A percentile compares a stretch with the other conserved stretches of the same genome.
Conservation (phyloP, 2,329 filamentous ascomycete species). For the Corniculantispora saksenae region DNA sequence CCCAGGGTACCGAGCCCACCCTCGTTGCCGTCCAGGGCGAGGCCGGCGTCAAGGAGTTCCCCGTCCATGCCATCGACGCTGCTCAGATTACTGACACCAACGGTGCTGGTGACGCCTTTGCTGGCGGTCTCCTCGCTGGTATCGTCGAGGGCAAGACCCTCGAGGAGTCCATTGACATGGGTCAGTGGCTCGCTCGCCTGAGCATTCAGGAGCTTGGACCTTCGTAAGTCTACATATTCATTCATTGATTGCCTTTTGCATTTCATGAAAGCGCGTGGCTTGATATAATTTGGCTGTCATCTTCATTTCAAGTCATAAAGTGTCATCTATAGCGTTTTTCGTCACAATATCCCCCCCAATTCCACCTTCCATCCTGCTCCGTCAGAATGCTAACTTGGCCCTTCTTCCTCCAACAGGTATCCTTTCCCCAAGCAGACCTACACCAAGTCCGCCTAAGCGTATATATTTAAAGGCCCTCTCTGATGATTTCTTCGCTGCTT, state of each 20-base stretch:
- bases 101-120: conserved; percentile 95
- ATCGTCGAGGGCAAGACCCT: conserved; percentile 82
- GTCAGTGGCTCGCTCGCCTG: conserved; percentile 92
- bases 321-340: conserved; percentile 9
- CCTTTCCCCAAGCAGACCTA: conserved; percentile 82
- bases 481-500: conserved; percentile 14
- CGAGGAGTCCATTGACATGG: conserved; percentile 80
- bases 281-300: conserved; percentile 6
- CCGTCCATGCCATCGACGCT: conserved; percentile 76
- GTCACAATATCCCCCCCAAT: not conserved
- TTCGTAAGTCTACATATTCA: conserved; percentile 74
- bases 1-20: conserved; percentile 90
- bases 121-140: conserved; percentile 89
- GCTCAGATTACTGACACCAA: conserved; percentile 92
- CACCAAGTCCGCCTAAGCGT: conserved; percentile 46
- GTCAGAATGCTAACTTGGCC: conserved; percentile 10
- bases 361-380: not conserved
- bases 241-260: conserved; percentile 9
- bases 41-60: conserved; percentile 71
- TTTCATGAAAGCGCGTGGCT: not conserved
- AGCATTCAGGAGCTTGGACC: conserved; percentile 95
- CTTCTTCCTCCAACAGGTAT: conserved; percentile 54
- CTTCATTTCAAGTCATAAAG: conserved; percentile 18
- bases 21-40: conserved; percentile 76
- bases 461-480: conserved; percentile 19